These are phyloP conservation scores for Xylaria sp. DNA, from an alignment of 2,329 filamentous ascomycete species.

Conservation along the genomic window DNA sequence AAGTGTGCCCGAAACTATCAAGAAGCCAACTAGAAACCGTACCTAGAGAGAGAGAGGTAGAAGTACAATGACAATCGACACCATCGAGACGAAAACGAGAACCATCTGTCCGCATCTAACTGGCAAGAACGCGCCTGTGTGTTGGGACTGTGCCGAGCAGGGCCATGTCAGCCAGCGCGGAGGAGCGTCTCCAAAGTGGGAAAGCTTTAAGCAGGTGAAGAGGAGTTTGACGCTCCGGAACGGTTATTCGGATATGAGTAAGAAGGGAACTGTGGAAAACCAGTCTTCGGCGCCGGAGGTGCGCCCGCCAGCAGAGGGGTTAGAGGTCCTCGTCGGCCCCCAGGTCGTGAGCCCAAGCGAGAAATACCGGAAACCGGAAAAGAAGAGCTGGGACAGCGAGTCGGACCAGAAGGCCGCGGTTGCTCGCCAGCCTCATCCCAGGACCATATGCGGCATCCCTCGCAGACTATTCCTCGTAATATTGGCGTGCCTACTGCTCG, in stretches of 20 bases:
- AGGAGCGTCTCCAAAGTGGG: conserved; percentile 1
- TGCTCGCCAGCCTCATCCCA: background rate
- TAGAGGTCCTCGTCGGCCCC: conserved; percentile 27
- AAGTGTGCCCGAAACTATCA: background rate
- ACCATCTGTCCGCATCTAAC: conserved; percentile 8
- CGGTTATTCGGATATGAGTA: background rate
- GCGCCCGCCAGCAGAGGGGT: conserved; percentile 24
- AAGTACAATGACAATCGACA: conserved; percentile 9
- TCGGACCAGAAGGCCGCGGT: conserved; percentile 1
- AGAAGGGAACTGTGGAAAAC: background rate
- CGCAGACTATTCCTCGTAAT: conserved; percentile 21
- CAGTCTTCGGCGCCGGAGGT: conserved; percentile 24
- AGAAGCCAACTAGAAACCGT: too few species aligned
- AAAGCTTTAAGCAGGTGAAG: background rate
- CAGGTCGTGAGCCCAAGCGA: conserved; percentile 21
- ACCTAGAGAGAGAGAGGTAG: too few species aligned
- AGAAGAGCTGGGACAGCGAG: conserved; percentile 1
- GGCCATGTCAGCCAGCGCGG: background rate
- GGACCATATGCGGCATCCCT: conserved; percentile 19
- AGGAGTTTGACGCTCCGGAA: conserved; percentile 16
- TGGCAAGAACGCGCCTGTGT: conserved; percentile 9
- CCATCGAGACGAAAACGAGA: conserved; percentile 1
- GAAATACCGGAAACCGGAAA: conserved; percentile 5
- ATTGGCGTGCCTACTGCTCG: conserved; percentile 20
- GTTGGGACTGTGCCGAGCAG: conserved; percentile 15